Evolutionary conservation across 1,284 basidiomycete species (phyloP), one percentile per base, ranked within the genome.

Genomic region (Mycosarcoma maydis): DNA sequence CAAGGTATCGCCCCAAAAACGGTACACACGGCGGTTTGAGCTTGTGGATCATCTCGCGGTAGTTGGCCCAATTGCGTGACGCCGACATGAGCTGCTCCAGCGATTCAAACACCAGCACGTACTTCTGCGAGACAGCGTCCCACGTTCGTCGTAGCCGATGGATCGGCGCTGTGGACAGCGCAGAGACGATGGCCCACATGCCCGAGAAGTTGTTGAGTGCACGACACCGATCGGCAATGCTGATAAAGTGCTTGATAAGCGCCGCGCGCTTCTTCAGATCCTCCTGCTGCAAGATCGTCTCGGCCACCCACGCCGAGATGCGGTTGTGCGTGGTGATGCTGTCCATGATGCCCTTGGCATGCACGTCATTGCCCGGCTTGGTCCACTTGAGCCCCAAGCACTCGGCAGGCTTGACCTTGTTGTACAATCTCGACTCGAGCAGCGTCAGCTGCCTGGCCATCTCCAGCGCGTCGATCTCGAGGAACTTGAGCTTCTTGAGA

Each of bases 1-100:
- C 94, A 17, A 98, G 87, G 85, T 96, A 98, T 84, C 96, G 96
- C 53, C 97, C 92, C 49, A 99, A 90, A 84, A 98, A 99, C 6
- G 96, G 96, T 0, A 98, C 94, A 82, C 94, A 97, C 44, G 96
- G 95, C 0, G 94, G 93, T 34, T 90, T 89, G 59, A 96, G 90
- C 40, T 87, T 88, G 41, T 91, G 90, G 76, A 99, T 87, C 50
- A 89, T 87, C 62, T 90, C 88, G 49, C 92, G 89, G 83, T 98
- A 98, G 75, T 90, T 91, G 27, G 88, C 89, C 84, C 96, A 98
- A 78, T 98, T 98, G 84, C 92, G 92, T 75, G 89, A 90, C 47
- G 89, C 89, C 81, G 94, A 91, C 72, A 96, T 89, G 14, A 90
- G 90, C 82, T 87, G 87, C 81, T 95, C 92, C 84, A 95, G 86